Conservation (phyloP, 2,329 filamentous ascomycete genomes). For the Microdochium nivale region DNA sequence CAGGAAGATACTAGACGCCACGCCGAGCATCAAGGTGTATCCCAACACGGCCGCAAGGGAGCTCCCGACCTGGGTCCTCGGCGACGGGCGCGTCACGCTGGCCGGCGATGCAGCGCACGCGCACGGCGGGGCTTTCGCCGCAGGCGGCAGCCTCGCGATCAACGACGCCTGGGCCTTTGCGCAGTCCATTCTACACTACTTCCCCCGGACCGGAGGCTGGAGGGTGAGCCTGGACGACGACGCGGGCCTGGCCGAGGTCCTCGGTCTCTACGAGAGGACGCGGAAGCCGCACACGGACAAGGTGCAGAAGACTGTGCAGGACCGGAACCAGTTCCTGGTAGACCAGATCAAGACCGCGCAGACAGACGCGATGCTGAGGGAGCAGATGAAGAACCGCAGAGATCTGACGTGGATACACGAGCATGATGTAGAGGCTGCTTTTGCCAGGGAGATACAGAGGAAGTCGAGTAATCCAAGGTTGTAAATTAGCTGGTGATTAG, state of each 20-base stretch:
- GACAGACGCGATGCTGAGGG: conserved; percentile 27
- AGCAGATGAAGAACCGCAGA: conserved; percentile 23
- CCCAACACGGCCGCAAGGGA: conserved; percentile 31
- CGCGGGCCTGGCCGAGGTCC: conserved; percentile 15
- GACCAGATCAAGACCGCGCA: conserved; percentile 5
- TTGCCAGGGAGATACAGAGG: conserved; percentile 9
- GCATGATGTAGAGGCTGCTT: conserved; percentile 33
- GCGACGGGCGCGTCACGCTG: conserved; percentile 22
- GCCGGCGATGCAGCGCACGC: conserved; percentile 31
- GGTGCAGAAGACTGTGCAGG: conserved; percentile 24
- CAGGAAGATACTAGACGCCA: conserved; percentile 27
- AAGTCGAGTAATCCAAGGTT: background rate
- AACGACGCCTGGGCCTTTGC: conserved; percentile 33
- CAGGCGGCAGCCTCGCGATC: conserved; percentile 28
- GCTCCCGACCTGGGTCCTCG: conserved; percentile 31
- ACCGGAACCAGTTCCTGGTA: conserved; percentile 10
- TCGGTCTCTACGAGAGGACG: conserved; percentile 31
- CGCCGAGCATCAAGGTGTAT: conserved; percentile 29
- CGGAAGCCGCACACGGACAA: conserved; percentile 30
- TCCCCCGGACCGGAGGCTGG: conserved; percentile 9
- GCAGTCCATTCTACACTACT: conserved; percentile 26
- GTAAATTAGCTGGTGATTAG: background rate
- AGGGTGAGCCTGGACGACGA: conserved; percentile 2
- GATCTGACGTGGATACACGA: conserved; percentile 35
- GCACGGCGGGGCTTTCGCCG: conserved; percentile 30